Conservation (phyloP, 2,329 filamentous ascomycete species). For the Sporothrix globosa region DNA sequence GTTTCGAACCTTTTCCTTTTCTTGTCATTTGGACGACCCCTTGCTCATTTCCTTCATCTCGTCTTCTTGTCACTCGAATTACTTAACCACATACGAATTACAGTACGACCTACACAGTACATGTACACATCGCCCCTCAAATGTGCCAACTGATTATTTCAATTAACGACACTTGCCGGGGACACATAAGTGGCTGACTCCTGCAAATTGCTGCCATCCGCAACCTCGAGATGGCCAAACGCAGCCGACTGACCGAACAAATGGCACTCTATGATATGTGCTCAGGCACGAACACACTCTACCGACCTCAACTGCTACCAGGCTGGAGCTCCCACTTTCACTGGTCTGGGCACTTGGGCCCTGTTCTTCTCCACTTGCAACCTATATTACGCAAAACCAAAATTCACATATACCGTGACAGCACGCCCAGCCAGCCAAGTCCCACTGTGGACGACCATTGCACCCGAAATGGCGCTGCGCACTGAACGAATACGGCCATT, state of each 20-base stretch:
- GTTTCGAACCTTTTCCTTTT: constrained; percentile 20
- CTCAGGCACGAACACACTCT: background rate
- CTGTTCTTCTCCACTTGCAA: constrained; percentile 1
- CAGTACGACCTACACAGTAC: too few relatives aligned
- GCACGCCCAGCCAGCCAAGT: constrained; percentile 18
- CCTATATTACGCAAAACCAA: constrained; percentile 22
- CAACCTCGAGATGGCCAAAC: background rate
- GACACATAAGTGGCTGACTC: background rate
- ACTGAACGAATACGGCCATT: background rate
- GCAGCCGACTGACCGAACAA: background rate
- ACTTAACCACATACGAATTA: too few relatives aligned
- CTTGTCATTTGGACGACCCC: constrained; percentile 7
- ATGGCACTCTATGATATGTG: constrained; percentile 7
- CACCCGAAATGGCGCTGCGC: background rate
- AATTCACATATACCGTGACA: constrained; percentile 21
- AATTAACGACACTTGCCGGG: background rate
- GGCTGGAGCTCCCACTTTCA: background rate
- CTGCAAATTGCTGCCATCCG: background rate
- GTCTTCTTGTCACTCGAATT: background rate
- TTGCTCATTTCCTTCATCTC: constrained; percentile 19
- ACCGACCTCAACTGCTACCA: background rate
- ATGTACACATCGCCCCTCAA: background rate
- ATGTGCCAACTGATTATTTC: background rate
- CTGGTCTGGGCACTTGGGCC: background rate
- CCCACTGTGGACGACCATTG: constrained; percentile 5